Percentiles rank a stretch among this genome's conserved stretches.
These are phyloP conservation scores for Camelina hispida DNA, from an alignment of 345 rosid genomes.

Conservation along the genomic window DNA sequence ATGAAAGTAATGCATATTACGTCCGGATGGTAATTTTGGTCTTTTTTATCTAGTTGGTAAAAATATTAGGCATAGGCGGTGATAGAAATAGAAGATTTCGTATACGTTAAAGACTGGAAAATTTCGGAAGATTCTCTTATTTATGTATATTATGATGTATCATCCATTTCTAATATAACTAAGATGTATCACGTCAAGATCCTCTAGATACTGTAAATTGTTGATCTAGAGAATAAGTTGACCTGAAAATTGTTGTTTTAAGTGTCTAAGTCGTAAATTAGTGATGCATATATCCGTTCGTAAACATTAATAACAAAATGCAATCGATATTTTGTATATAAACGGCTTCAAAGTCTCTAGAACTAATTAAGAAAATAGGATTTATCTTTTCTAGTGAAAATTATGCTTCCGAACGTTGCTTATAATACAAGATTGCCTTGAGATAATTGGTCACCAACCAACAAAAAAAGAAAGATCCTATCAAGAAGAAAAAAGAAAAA, in stretches of 20 bases:
- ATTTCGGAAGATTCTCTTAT: not conserved
- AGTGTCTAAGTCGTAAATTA: no score
- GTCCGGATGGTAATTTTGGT: not conserved
- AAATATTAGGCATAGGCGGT: slow-evolving; percentile 8
- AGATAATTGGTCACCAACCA: not conserved
- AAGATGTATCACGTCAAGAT: no score
- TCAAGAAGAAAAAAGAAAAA: not conserved
- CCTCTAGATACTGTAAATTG: no score
- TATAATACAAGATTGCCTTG: no score
- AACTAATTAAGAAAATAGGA: not conserved
- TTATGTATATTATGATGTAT: not conserved
- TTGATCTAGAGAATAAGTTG: no score
- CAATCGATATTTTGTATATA: no score
- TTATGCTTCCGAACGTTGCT: not conserved
- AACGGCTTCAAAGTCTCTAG: not conserved
- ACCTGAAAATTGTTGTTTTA: no score
- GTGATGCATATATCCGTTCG: no score
- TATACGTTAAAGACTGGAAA: not conserved
- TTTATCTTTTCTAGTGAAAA: not conserved
- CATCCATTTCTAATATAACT: not conserved
- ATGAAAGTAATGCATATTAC: not conserved
- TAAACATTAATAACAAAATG: no score
- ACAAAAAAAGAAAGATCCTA: no score
- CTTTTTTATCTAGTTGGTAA: slow-evolving; percentile 14
- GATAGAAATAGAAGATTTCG: not conserved